Evolutionary conservation across 2,329 filamentous ascomycete species (phyloP).

Genomic region (Pyrenophora seminiperda): DNA sequence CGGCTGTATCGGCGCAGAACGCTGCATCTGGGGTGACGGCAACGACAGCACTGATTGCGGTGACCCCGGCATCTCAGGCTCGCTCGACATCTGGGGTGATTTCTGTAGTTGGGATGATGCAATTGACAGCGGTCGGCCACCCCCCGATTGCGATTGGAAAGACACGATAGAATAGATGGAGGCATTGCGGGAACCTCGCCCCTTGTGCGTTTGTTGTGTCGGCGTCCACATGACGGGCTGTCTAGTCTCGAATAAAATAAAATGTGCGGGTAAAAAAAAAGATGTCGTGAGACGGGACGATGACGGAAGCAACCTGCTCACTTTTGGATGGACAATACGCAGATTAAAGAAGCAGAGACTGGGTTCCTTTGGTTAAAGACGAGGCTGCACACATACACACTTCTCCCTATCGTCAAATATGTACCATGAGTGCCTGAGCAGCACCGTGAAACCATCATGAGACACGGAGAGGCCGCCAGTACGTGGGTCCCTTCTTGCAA

Average conservation of each 20-base stretch:
- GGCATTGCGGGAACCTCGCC: slow-evolving; percentile 35
- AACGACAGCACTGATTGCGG: not conserved
- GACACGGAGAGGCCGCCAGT: slow-evolving; percentile 35
- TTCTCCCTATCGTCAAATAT: slow-evolving; percentile 4
- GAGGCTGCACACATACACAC: too few species aligned
- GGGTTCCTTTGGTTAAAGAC: not conserved
- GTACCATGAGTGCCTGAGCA: slow-evolving; percentile 19
- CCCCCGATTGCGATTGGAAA: slow-evolving; percentile 28
- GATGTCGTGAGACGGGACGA: not conserved
- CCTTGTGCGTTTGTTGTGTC: slow-evolving; percentile 24
- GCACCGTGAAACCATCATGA: slow-evolving; percentile 41
- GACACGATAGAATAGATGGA: slow-evolving; percentile 42
- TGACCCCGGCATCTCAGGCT: too few species aligned
- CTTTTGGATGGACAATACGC: not conserved
- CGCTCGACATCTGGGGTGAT: too few species aligned
- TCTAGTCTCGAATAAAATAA: too few species aligned
- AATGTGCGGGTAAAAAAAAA: too few species aligned
- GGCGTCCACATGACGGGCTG: slow-evolving; percentile 42
- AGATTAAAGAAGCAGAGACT: not conserved
- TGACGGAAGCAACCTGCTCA: not conserved
- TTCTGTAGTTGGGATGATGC: slow-evolving; percentile 26
- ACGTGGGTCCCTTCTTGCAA: slow-evolving; percentile 27
- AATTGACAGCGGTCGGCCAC: slow-evolving; percentile 28
- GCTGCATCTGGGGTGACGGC: slow-evolving; percentile 29
- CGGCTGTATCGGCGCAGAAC: not conserved